phyloP scores from a whole-genome alignment of 1,284 basidiomycete species.

The Singerocomus inundabilis region DNA sequence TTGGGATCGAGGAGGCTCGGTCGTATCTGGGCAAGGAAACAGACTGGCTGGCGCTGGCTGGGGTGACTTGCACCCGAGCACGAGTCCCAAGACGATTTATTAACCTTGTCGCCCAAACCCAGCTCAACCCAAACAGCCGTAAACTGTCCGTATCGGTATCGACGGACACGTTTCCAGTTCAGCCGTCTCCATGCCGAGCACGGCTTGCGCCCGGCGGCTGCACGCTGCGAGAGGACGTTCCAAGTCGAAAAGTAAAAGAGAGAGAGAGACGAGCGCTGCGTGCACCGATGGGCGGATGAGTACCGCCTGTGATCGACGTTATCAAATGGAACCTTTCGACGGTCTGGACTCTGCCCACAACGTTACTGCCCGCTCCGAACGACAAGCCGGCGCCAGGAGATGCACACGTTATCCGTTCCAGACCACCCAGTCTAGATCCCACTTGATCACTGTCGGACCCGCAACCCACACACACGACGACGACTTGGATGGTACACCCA shows the following conservation, averaged over 20 bases:
- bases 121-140: slow-evolving; percentile 26
- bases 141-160: slow-evolving; percentile 18
- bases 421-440: slow-evolving; percentile 20
- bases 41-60: slow-evolving; percentile 8
- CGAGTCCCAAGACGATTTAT: slow-evolving; percentile 25
- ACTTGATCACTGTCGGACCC: slow-evolving; percentile 7
- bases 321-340: slow-evolving; percentile 21
- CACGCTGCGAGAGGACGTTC: background rate
- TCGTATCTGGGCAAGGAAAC: slow-evolving; percentile 3
- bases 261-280: background rate
- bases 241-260: background rate
- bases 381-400: slow-evolving; percentile 26
- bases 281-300: slow-evolving; percentile 11
- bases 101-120: slow-evolving; percentile 21
- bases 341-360: slow-evolving; percentile 24
- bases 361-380: slow-evolving; percentile 16
- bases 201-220: background rate
- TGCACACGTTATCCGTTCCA: slow-evolving; percentile 18
- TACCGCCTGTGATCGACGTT: slow-evolving; percentile 25
- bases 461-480: too few species aligned
- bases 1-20: background rate
- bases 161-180: background rate
- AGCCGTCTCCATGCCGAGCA: slow-evolving; percentile 2
- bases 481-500: too few species aligned
- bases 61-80: slow-evolving; percentile 16